These are phyloP conservation scores for Lyophyllum semitale DNA, from an alignment of 768 basidiomycete genomes.

Conservation along the genomic window DNA sequence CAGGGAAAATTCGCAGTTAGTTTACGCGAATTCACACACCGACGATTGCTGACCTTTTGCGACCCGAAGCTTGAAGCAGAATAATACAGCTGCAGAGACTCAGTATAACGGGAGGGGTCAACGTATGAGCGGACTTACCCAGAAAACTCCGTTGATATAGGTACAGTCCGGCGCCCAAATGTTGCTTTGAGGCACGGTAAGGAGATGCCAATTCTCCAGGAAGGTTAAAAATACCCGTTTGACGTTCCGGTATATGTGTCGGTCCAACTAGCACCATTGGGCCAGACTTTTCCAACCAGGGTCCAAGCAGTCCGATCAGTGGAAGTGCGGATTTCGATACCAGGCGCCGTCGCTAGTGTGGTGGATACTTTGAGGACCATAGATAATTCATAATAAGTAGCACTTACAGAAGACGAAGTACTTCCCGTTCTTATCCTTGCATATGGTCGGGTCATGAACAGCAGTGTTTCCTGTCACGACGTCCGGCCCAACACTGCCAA, in stretches of 20 bases:
- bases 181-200: conserved; percentile 41
- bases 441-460: conserved; percentile 49
- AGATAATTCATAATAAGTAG: background rate
- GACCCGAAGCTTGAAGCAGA: conserved; percentile 56
- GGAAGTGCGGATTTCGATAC: conserved; percentile 52
- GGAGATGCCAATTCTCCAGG: conserved; percentile 31
- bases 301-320: conserved; percentile 50
- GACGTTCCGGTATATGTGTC: conserved; percentile 47
- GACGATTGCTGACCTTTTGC: conserved; percentile 36
- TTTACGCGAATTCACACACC: background rate
- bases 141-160: conserved; percentile 28
- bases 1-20: background rate
- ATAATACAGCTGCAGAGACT: conserved; percentile 44
- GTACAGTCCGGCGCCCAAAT: conserved; percentile 40
- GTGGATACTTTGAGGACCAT: background rate
- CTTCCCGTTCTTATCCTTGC: conserved; percentile 46
- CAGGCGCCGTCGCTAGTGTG: conserved; percentile 40
- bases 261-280: conserved; percentile 52
- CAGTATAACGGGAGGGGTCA: background rate
- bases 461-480: conserved; percentile 39
- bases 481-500: conserved; percentile 36
- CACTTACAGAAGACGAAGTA: conserved; percentile 51
- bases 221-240: conserved; percentile 36
- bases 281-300: conserved; percentile 46
- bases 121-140: conserved; percentile 17